Percentiles rank a stretch among this genome's conserved stretches.
These are phyloP conservation scores for Mollisia scopiformis DNA, from an alignment of 2,329 filamentous ascomycete genomes.

Conservation along the genomic window DNA sequence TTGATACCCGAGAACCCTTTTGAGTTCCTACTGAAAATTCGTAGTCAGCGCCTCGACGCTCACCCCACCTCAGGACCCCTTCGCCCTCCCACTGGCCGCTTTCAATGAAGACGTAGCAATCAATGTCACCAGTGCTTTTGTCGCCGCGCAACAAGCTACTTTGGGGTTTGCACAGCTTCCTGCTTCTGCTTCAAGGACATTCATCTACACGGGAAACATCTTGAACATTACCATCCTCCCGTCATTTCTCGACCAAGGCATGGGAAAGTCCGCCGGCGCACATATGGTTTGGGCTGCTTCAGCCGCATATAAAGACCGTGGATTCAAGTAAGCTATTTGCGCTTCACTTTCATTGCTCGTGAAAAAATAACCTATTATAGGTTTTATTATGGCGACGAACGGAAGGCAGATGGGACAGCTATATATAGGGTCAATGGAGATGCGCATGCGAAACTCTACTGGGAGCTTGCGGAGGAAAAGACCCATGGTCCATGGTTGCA, in stretches of 20 bases:
- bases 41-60: background rate
- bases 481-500: background rate
- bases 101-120: conserved; percentile 37
- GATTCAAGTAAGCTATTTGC: conserved; percentile 38
- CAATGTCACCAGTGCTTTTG: conserved; percentile 44
- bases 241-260: conserved; percentile 39
- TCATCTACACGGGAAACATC: conserved; percentile 49
- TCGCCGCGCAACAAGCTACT: conserved; percentile 44
- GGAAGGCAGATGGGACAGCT: conserved; percentile 7
- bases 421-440: background rate
- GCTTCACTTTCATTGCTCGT: background rate
- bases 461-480: conserved; percentile 1
- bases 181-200: conserved; percentile 40
- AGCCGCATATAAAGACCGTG: conserved; percentile 38
- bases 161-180: conserved; percentile 36
- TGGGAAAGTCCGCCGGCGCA: conserved; percentile 43
- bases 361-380: background rate
- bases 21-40: background rate
- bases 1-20: background rate
- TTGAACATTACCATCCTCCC: conserved; percentile 39
- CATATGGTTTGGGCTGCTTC: conserved; percentile 40
- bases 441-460: conserved; percentile 12
- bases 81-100: conserved; percentile 35
- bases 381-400: conserved; percentile 12
- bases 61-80: conserved; percentile 30